Base-by-base conservation (phyloP, 2,329 filamentous ascomycete genomes). In the Pyricularia grisea region DNA sequence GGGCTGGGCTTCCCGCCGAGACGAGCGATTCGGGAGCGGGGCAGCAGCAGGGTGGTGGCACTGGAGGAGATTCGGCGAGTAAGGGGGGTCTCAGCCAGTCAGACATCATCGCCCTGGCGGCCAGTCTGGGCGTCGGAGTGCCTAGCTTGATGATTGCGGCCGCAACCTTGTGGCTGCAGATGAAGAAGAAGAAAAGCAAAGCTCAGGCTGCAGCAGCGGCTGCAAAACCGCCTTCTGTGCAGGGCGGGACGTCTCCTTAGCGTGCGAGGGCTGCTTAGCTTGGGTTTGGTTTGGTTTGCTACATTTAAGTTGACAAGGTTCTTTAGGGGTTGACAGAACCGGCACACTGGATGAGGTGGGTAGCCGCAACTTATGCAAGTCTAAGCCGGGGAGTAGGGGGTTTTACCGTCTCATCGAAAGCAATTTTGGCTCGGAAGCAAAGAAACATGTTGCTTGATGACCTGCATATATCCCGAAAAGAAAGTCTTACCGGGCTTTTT, bases 71-170 rank as follows among this genome's bases (percentile, higher is more conserved):
- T 12, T 63, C 27, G 20, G 33, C 65, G 11, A 68, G 65, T 5
- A 71, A 72, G 50, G 65, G 67, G 4, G 73, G 74, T 4, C 61
- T 75, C 11, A 75, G 73, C 68, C 70, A 73, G 61, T 75, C 73
- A 7, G 73, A 75, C 10, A 71, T 72, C 10, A 72, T 75, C 9
- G 74, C 74, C 1, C 68, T 75, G 33, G 74, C 74, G 4, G 73
- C 74, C 11, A 73, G 73, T 27, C 69, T 73, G 66, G 74, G 73
- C 20, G 69, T 78, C 30, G 76, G 74, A 1, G 72, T 76, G 42
- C 72, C 72, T 76, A 82, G 67, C 73, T 80, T 68, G 78, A 76
- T 64, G 70, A 75, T 72, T 30, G 81, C 67, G 76, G 67, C 67
- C 58, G 58, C 72, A 63, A 72, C 72, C 64, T 68, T 73, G 28